Percentiles rank a stretch among this genome's conserved stretches.
phyloP scores from a whole-genome alignment of 352 stramenopile species.

The Phytopythium chamaehyphon region DNA sequence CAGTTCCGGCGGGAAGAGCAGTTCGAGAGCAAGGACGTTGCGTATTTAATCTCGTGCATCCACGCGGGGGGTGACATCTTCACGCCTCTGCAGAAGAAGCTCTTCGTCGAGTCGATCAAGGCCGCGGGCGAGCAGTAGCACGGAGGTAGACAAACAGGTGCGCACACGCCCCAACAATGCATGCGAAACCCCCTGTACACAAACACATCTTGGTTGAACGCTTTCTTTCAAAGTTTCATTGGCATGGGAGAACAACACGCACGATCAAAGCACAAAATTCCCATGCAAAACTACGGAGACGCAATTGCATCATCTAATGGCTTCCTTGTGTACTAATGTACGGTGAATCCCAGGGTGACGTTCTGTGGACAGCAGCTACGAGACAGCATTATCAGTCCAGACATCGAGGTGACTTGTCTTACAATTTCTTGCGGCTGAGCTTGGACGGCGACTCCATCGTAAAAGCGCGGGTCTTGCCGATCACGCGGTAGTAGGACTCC shows the following conservation, averaged over 20 bases:
- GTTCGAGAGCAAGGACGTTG: slow-evolving; percentile 85
- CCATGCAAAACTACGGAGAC: too few species aligned
- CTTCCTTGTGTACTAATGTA: too few species aligned
- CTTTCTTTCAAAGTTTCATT: too few species aligned
- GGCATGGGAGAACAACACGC: too few species aligned
- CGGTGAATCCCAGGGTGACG: background rate
- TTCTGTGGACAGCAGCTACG: background rate
- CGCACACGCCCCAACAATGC: background rate
- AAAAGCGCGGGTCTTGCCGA: slow-evolving; percentile 46
- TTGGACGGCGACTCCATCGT: slow-evolving; percentile 9
- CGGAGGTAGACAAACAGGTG: slow-evolving; percentile 1
- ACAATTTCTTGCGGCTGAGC: slow-evolving; percentile 10
- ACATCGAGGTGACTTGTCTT: background rate
- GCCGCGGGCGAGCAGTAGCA: slow-evolving; percentile 16
- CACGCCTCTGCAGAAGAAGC: slow-evolving; percentile 75
- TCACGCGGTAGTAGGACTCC: slow-evolving; percentile 72
- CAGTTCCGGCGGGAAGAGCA: slow-evolving; percentile 81
- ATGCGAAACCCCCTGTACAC: too few species aligned
- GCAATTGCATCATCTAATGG: too few species aligned
- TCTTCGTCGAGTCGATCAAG: slow-evolving; percentile 65
- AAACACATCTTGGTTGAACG: too few species aligned
- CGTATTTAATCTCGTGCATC: slow-evolving; percentile 89
- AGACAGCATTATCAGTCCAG: background rate
- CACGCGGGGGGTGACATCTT: slow-evolving; percentile 77
- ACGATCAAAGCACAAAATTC: too few species aligned